Percentiles rank a stretch among this genome's conserved stretches.
Conservation (phyloP, 1,284 basidiomycete species). For the Sporisorium graminicola region DNA sequence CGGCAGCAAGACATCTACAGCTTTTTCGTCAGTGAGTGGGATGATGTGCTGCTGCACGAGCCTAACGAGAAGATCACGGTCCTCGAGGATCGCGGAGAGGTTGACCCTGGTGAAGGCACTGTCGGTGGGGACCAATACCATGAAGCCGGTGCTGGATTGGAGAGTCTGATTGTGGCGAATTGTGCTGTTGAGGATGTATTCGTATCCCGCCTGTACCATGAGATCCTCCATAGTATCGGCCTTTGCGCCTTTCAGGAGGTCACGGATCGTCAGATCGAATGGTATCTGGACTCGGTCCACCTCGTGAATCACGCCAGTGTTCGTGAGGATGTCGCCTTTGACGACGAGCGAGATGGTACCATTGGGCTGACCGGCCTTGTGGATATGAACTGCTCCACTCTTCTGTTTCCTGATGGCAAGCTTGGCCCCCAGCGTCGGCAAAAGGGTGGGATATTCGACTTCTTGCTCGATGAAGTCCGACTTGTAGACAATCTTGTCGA, state of each 20-base stretch:
- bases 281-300: slow-evolving; percentile 87
- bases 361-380: slow-evolving; percentile 20
- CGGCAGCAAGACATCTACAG: slow-evolving; percentile 29
- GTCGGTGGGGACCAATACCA: slow-evolving; percentile 87
- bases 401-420: slow-evolving; percentile 39
- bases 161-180: slow-evolving; percentile 14
- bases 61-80: slow-evolving; percentile 73
- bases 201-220: slow-evolving; percentile 74
- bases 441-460: slow-evolving; percentile 63
- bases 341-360: slow-evolving; percentile 57
- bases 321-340: slow-evolving; percentile 78
- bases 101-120: slow-evolving; percentile 91
- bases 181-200: slow-evolving; percentile 89
- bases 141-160: slow-evolving; percentile 18
- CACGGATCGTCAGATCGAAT: slow-evolving; percentile 82
- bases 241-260: slow-evolving; percentile 88
- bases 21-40: slow-evolving; percentile 71
- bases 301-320: slow-evolving; percentile 91
- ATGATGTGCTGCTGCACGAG: slow-evolving; percentile 93
- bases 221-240: slow-evolving; percentile 83
- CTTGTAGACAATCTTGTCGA: slow-evolving; percentile 83
- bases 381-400: slow-evolving; percentile 51
- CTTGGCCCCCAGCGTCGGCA: slow-evolving; percentile 35
- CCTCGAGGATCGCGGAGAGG: slow-evolving; percentile 79
- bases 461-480: slow-evolving; percentile 72